Percentiles rank a stretch among this genome's conserved stretches.
Evolutionary conservation across 345 rosid genomes (phyloP).

Genomic region (Anacardium occidentale): DNA sequence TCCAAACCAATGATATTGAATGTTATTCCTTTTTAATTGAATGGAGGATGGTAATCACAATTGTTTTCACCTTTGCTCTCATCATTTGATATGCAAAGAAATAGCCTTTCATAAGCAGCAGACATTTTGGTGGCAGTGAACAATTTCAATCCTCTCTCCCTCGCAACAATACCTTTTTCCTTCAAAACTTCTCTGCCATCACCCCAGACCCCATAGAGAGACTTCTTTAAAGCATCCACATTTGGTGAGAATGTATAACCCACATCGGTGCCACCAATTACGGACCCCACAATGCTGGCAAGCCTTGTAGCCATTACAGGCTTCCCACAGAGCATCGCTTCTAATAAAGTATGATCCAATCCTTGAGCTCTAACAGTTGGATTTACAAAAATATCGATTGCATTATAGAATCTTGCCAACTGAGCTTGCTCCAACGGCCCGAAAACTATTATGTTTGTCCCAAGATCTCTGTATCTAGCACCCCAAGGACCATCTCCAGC

Average conservation of each 20-base stretch:
- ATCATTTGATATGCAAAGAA: constrained; percentile 65
- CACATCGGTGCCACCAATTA: constrained; percentile 48
- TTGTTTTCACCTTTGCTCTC: constrained; percentile 26
- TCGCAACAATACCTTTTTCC: constrained; percentile 65
- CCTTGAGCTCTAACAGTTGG: constrained; percentile 94
- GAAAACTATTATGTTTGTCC: constrained; percentile 57
- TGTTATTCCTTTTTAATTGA: constrained; percentile 4
- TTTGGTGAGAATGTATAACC: constrained; percentile 79
- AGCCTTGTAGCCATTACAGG: constrained; percentile 78
- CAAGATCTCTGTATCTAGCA: constrained; percentile 69
- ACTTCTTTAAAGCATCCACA: constrained; percentile 56
- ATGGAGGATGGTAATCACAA: constrained; percentile 41
- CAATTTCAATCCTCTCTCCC: constrained; percentile 61
- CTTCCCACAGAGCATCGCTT: constrained; percentile 84
- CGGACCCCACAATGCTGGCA: constrained; percentile 85
- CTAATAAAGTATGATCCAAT: constrained; percentile 81
- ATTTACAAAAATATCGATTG: constrained; percentile 79
- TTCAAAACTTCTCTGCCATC: constrained; percentile 57
- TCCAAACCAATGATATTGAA: not conserved
- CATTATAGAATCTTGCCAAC: constrained; percentile 75
- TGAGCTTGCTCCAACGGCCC: constrained; percentile 78
- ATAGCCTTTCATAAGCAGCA: constrained; percentile 78
- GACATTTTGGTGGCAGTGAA: constrained; percentile 91
- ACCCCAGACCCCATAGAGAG: constrained; percentile 47
- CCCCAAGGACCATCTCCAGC: constrained; percentile 98